Percentiles rank a stretch among this genome's conserved stretches.
phyloP scores from a whole-genome alignment of 495 filamentous ascomycete genomes.

The Daldinia caldariorum region DNA sequence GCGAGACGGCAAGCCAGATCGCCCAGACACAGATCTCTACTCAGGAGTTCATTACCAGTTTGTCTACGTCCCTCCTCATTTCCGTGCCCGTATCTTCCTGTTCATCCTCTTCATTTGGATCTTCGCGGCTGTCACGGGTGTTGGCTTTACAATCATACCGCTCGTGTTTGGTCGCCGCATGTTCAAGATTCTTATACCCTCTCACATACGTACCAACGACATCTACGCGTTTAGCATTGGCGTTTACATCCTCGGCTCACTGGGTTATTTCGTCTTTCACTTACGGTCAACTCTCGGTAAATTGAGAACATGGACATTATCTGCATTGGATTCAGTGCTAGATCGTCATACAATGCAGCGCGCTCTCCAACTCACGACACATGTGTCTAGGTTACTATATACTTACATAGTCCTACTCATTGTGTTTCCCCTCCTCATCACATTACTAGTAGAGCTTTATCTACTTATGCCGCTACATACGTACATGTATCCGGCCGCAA shows the following conservation, averaged over 20 bases:
- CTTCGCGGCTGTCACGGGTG: constrained; percentile 92
- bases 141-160: constrained; percentile 84
- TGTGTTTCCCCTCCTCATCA: constrained; percentile 83
- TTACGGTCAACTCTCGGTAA: constrained; percentile 56
- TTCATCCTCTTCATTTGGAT: constrained; percentile 93
- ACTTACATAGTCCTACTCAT: constrained; percentile 75
- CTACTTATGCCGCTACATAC: constrained; percentile 89
- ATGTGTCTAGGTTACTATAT: constrained; percentile 68
- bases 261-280: constrained; percentile 67
- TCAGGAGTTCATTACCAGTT: constrained; percentile 76
- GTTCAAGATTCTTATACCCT: constrained; percentile 72
- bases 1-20: constrained; percentile 63
- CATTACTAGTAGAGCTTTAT: constrained; percentile 86
- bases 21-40: constrained; percentile 69
- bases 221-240: constrained; percentile 95
- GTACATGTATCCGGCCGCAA: constrained; percentile 64
- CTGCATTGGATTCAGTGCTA: constrained; percentile 45
- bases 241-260: constrained; percentile 76
- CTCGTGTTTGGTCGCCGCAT: constrained; percentile 83
- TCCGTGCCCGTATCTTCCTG: constrained; percentile 78
- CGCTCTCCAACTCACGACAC: constrained; percentile 38
- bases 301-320: constrained; percentile 44
- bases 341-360: constrained; percentile 50
- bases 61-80: constrained; percentile 90
- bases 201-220: constrained; percentile 81